Evolutionary conservation across 1,139 yeast species (phyloP).

Genomic region (Scheffersomyces segobiensis): DNA sequence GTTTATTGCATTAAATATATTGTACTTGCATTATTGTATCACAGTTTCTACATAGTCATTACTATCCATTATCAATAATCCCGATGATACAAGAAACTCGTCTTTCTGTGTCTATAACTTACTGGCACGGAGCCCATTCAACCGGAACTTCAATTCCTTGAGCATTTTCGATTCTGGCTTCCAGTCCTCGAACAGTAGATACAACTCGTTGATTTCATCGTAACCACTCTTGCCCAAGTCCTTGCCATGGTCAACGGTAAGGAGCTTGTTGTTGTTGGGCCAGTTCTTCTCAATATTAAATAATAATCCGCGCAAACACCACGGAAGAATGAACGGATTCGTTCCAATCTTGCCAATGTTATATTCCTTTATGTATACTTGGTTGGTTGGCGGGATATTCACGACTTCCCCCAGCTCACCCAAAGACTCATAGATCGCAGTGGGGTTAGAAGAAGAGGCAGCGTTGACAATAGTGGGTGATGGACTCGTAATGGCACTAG

Average conservation of each 20-base stretch:
- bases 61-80: background rate
- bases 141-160: conserved; percentile 80
- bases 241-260: conserved; percentile 26
- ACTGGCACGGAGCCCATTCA: conserved; percentile 68
- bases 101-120: conserved; percentile 23
- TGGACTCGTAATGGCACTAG: background rate
- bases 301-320: conserved; percentile 86
- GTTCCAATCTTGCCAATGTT: conserved; percentile 61
- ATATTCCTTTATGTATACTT: conserved; percentile 60
- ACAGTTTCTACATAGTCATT: background rate
- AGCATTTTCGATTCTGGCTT: conserved; percentile 77
- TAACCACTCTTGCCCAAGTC: conserved; percentile 38
- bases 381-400: conserved; percentile 38
- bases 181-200: conserved; percentile 79
- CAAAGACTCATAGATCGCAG: background rate
- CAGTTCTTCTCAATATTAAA: conserved; percentile 61
- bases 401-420: conserved; percentile 10
- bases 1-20: too few relatives aligned
- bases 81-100: too few relatives aligned
- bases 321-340: conserved; percentile 85
- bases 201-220: conserved; percentile 59
- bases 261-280: conserved; percentile 35
- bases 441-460: background rate
- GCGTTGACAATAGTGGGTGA: background rate
- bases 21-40: background rate